Evolutionary conservation across 1,284 basidiomycete genomes (phyloP).

Genomic region (Gomphus bonarii): DNA sequence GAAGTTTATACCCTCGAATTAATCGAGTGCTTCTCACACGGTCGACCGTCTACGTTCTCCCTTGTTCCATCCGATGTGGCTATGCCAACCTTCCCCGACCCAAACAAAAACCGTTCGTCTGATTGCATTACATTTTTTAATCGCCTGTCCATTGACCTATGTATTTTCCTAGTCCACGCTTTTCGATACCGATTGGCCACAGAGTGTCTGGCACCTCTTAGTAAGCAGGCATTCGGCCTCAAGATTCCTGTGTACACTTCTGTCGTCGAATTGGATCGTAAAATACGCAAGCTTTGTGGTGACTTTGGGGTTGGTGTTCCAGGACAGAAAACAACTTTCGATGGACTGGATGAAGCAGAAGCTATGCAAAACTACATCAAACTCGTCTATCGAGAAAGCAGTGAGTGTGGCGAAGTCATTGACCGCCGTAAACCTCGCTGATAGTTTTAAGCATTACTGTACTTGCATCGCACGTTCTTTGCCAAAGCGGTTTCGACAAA

Average conservation of each 20-base stretch:
- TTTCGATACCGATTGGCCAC: conserved; percentile 8
- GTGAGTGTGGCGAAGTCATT: background rate
- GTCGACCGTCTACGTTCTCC: conserved; percentile 8
- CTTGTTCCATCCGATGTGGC: conserved; percentile 7
- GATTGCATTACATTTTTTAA: background rate
- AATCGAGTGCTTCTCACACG: conserved; percentile 10
- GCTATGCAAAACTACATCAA: conserved; percentile 8
- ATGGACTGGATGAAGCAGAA: conserved; percentile 1
- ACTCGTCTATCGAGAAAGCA: conserved; percentile 6
- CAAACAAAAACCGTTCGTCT: conserved; percentile 3
- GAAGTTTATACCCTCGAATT: conserved; percentile 44
- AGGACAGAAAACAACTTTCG: background rate
- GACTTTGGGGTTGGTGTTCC: background rate
- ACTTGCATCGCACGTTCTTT: conserved; percentile 13
- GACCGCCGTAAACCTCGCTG: background rate
- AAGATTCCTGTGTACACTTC: conserved; percentile 8
- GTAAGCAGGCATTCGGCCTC: conserved; percentile 11
- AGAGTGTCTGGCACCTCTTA: conserved; percentile 8
- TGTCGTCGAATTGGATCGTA: conserved; percentile 11
- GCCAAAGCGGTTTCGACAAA: conserved; percentile 7
- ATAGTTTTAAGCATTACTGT: conserved; percentile 9
- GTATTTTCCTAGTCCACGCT: background rate
- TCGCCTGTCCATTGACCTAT: background rate
- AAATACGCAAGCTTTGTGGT: conserved; percentile 5
- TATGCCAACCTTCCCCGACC: conserved; percentile 1